Percentiles rank a stretch among this genome's conserved stretches.
These are phyloP conservation scores for Pseudopyrenochaeta lycopersici DNA, from an alignment of 2,329 filamentous ascomycete species.

Conservation along the genomic window DNA sequence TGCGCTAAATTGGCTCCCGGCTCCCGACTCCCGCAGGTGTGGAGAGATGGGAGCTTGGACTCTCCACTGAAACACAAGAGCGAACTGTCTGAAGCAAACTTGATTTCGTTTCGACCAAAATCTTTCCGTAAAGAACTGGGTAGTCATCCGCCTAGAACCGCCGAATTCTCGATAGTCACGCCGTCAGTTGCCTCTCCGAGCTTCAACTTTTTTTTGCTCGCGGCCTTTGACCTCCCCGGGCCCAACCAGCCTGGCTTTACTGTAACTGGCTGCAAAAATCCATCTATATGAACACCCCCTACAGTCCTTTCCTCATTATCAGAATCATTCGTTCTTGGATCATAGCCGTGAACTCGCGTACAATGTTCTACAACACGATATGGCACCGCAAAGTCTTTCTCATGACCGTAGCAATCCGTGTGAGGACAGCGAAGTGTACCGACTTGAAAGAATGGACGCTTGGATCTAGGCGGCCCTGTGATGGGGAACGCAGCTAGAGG, in stretches of 20 bases:
- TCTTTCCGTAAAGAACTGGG: no score
- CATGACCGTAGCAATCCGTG: slow-evolving; percentile 35
- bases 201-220: slow-evolving; percentile 26
- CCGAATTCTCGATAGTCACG: neutral
- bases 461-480: slow-evolving; percentile 4
- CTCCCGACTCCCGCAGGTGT: slow-evolving; percentile 1
- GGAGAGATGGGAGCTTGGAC: neutral
- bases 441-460: slow-evolving; percentile 38
- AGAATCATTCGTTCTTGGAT: slow-evolving; percentile 51
- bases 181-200: slow-evolving; percentile 3
- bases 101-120: no score
- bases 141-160: neutral
- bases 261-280: slow-evolving; percentile 68
- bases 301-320: slow-evolving; percentile 59
- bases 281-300: slow-evolving; percentile 73
- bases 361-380: slow-evolving; percentile 56
- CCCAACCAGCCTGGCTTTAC: slow-evolving; percentile 41
- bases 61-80: no score
- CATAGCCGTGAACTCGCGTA: slow-evolving; percentile 54
- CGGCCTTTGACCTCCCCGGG: slow-evolving; percentile 31
- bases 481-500: slow-evolving; percentile 9
- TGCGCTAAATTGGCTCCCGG: slow-evolving; percentile 14
- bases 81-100: no score
- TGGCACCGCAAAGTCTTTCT: slow-evolving; percentile 33
- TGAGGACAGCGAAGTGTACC: slow-evolving; percentile 46